Evolutionary conservation across 148 eudicot genomes (phyloP).

Genomic region (Agrostemma githago): DNA sequence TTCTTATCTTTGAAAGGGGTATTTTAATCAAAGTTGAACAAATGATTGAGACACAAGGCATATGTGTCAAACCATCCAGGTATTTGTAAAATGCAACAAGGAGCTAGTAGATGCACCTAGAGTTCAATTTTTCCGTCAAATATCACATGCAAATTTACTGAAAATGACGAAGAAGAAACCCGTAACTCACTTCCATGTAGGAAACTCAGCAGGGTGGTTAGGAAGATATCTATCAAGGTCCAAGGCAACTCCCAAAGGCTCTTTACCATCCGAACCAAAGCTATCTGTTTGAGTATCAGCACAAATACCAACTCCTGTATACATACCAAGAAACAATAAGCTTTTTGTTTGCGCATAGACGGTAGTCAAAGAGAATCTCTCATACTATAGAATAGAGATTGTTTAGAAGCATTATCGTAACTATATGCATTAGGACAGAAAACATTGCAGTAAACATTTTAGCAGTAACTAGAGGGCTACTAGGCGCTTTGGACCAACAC

Average conservation of each 20-base stretch:
- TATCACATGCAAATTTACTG: background rate
- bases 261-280: slow-evolving; percentile 17
- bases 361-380: background rate
- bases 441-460: slow-evolving; percentile 9
- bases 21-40: background rate
- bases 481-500: background rate
- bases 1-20: background rate
- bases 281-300: slow-evolving; percentile 9
- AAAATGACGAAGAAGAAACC: background rate
- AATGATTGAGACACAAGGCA: background rate
- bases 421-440: background rate
- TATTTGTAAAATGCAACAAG: background rate
- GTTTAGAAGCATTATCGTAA: background rate
- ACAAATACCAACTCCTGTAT: slow-evolving; percentile 19
- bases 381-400: background rate
- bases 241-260: slow-evolving; percentile 2
- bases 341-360: background rate
- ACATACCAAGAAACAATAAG: slow-evolving; percentile 18
- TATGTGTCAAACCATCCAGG: background rate
- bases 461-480: background rate
- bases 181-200: slow-evolving; percentile 65
- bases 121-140: background rate
- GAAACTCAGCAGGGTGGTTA: slow-evolving; percentile 41
- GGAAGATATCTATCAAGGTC: slow-evolving; percentile 28
- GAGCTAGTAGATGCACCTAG: background rate